phyloP scores from a whole-genome alignment of 345 rosid genomes.

The Populus euphratica region DNA sequence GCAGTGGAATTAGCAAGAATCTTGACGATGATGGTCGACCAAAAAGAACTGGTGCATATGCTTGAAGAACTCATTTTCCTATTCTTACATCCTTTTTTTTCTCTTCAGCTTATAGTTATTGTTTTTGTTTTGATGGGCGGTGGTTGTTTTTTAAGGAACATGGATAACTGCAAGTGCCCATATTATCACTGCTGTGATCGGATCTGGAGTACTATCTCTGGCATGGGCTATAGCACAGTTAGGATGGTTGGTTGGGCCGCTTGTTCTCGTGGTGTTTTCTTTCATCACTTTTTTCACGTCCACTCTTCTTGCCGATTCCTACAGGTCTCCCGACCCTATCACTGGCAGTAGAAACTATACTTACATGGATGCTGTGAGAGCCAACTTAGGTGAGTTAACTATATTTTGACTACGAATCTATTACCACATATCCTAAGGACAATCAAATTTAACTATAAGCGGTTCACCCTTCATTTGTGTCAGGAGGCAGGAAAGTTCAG shows the following conservation, averaged over 20 bases:
- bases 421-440: too few relatives aligned
- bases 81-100: not conserved
- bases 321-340: constrained; percentile 68
- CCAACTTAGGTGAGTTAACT: constrained; percentile 49
- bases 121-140: not conserved
- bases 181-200: constrained; percentile 89
- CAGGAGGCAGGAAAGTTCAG: constrained; percentile 24
- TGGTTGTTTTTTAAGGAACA: constrained; percentile 45
- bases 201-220: constrained; percentile 78
- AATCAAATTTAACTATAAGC: not conserved
- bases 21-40: constrained; percentile 69
- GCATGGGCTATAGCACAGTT: constrained; percentile 89
- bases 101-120: not conserved
- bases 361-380: constrained; percentile 79
- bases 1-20: constrained; percentile 34
- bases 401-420: not conserved
- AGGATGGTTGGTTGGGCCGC: constrained; percentile 81
- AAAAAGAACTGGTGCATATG: constrained; percentile 56
- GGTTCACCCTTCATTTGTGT: not conserved
- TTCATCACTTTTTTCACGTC: constrained; percentile 76
- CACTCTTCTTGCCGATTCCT: constrained; percentile 69
- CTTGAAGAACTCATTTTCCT: not conserved
- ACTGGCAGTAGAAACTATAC: constrained; percentile 77
- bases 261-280: constrained; percentile 63
- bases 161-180: constrained; percentile 82